These are phyloP conservation scores for Umbelopsis sp. DNA, from an alignment of 371 early-diverging fungal species.

Conservation along the genomic window DNA sequence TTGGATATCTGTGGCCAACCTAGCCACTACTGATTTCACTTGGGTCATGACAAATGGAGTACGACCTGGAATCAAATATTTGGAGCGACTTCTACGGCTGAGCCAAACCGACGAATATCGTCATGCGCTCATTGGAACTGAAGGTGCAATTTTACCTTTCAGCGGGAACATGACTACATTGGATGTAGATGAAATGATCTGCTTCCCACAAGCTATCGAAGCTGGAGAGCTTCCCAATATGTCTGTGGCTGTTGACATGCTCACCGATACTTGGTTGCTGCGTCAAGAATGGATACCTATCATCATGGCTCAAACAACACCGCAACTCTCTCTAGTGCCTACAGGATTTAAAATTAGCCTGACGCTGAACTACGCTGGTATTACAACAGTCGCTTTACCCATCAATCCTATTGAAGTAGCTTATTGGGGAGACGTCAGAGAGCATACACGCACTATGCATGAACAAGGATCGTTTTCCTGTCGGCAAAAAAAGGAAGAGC, in stretches of 20 bases:
- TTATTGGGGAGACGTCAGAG: conserved; percentile 28
- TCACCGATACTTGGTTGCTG: conserved; percentile 42
- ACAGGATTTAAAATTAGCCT: conserved; percentile 2
- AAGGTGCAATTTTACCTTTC: conserved; percentile 31
- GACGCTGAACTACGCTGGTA: conserved; percentile 28
- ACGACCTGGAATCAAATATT: conserved; percentile 48
- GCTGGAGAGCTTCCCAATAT: conserved; percentile 24
- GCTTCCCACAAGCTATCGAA: conserved; percentile 27
- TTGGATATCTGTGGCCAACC: conserved; percentile 44
- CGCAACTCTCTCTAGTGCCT: not conserved
- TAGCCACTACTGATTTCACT: conserved; percentile 48
- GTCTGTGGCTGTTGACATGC: conserved; percentile 35
- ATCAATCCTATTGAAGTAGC: conserved; percentile 31
- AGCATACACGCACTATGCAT: conserved; percentile 13
- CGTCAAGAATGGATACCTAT: conserved; percentile 40
- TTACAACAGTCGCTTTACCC: conserved; percentile 40
- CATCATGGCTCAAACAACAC: conserved; percentile 16
- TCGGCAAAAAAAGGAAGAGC: conserved; percentile 2
- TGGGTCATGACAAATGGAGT: conserved; percentile 53
- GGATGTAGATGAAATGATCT: conserved; percentile 31
- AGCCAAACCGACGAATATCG: conserved; percentile 48
- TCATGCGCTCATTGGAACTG: conserved; percentile 51
- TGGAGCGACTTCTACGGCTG: conserved; percentile 49
- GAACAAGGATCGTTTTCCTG: not conserved
- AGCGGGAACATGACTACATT: conserved; percentile 22